A percentile compares a stretch with the other conserved stretches of the same genome.
These are phyloP conservation scores for Leptoxyphium fumago DNA, from an alignment of 2,329 filamentous ascomycete species.

Conservation along the genomic window DNA sequence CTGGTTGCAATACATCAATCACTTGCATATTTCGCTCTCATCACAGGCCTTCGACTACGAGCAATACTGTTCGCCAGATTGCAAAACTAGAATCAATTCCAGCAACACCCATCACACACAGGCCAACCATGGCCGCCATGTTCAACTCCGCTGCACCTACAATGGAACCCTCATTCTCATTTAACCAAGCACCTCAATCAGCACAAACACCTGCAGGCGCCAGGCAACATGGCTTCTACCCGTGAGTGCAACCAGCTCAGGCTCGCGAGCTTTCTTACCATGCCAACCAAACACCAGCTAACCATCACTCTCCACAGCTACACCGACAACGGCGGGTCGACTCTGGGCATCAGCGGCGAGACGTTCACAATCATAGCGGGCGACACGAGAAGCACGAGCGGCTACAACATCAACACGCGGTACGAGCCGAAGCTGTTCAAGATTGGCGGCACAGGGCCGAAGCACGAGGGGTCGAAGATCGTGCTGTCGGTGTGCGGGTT, in stretches of 20 bases:
- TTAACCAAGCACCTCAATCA: constrained; percentile 36
- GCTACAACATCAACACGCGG: constrained; percentile 98
- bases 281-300: not conserved
- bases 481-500: constrained; percentile 91
- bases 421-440: constrained; percentile 93
- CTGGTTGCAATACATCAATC: not conserved
- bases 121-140: constrained; percentile 38
- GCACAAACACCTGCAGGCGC: constrained; percentile 29
- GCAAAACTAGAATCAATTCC: not conserved
- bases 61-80: not conserved
- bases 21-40: not conserved
- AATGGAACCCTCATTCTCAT: constrained; percentile 45
- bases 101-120: not conserved
- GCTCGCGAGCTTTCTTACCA: not conserved
- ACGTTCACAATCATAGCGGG: constrained; percentile 95
- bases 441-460: constrained; percentile 79
- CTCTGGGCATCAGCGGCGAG: constrained; percentile 81
- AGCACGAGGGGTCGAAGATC: constrained; percentile 72
- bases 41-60: not conserved
- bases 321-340: constrained; percentile 95
- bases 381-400: constrained; percentile 87
- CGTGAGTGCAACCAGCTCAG: constrained; percentile 43
- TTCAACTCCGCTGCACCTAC: constrained; percentile 35
- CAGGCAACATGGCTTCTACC: constrained; percentile 75
- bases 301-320: constrained; percentile 44